Evolutionary conservation across 2,329 filamentous ascomycete genomes (phyloP).

Genomic region (Fusarium tanahbumbuense): DNA sequence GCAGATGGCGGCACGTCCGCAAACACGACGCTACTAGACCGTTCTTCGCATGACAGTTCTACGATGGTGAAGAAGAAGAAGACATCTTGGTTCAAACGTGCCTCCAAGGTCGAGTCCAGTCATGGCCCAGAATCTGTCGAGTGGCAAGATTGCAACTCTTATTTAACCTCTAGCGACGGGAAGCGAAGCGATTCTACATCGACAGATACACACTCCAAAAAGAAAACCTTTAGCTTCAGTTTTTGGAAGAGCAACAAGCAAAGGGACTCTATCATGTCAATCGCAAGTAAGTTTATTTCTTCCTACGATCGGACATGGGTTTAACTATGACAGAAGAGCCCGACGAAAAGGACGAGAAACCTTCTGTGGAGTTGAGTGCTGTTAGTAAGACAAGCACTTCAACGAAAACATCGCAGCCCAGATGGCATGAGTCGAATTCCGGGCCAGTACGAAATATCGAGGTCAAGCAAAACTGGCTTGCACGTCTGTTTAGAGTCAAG

Average conservation of each 20-base stretch:
- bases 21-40: slow-evolving; percentile 33
- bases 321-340: slow-evolving; percentile 19
- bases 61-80: slow-evolving; percentile 57
- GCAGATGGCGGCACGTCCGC: neutral
- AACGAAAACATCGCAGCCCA: slow-evolving; percentile 33
- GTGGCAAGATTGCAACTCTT: slow-evolving; percentile 46
- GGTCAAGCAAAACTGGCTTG: slow-evolving; percentile 85
- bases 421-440: slow-evolving; percentile 52
- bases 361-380: slow-evolving; percentile 28
- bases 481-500: slow-evolving; percentile 89
- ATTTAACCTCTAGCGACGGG: slow-evolving; percentile 40
- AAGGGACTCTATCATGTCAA: slow-evolving; percentile 58
- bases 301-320: neutral
- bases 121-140: slow-evolving; percentile 40
- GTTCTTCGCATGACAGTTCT: slow-evolving; percentile 25
- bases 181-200: slow-evolving; percentile 44
- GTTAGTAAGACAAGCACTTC: slow-evolving; percentile 36
- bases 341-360: slow-evolving; percentile 28
- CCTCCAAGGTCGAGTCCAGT: slow-evolving; percentile 53
- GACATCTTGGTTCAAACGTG: slow-evolving; percentile 64
- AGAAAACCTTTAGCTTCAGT: slow-evolving; percentile 64
- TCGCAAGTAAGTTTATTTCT: slow-evolving; percentile 54
- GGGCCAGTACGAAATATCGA: slow-evolving; percentile 66
- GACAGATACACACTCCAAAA: slow-evolving; percentile 54
- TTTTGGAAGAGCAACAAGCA: slow-evolving; percentile 66